These are phyloP conservation scores for Pleomassaria siparia DNA, from an alignment of 2,329 filamentous ascomycete genomes.

Conservation along the genomic window DNA sequence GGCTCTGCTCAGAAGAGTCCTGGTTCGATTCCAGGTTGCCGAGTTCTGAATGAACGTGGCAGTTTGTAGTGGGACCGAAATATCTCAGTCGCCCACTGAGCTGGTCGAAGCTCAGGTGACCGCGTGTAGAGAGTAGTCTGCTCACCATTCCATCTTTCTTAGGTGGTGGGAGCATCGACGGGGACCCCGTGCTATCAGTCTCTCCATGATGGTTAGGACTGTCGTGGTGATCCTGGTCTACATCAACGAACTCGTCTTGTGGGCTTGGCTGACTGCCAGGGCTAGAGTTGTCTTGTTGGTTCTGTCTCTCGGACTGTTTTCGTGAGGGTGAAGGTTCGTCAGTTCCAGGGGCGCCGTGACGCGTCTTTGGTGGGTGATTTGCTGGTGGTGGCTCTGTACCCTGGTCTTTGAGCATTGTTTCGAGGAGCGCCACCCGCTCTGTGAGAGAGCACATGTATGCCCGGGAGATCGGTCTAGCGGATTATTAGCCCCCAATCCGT, in stretches of 20 bases:
- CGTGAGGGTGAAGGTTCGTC: constrained; percentile 28
- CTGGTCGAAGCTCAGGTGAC: constrained; percentile 56
- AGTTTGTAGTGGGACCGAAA: constrained; percentile 58
- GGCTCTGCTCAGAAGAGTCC: constrained; percentile 50
- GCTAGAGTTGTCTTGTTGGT: constrained; percentile 28
- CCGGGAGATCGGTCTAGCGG: constrained; percentile 56
- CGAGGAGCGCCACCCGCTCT: constrained; percentile 56
- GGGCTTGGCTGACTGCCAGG: constrained; percentile 34
- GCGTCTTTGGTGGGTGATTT: constrained; percentile 56
- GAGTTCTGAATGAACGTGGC: constrained; percentile 52
- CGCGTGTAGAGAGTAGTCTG: constrained; percentile 52
- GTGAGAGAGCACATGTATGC: constrained; percentile 61
- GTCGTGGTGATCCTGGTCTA: constrained; percentile 28
- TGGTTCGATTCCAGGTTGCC: constrained; percentile 40
- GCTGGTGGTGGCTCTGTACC: constrained; percentile 55
- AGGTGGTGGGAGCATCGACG: constrained; percentile 36
- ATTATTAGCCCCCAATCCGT: background rate
- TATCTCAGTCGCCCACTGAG: constrained; percentile 54
- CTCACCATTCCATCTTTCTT: constrained; percentile 54
- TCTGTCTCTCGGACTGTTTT: constrained; percentile 17
- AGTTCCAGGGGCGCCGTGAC: constrained; percentile 36
- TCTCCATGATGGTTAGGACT: constrained; percentile 25
- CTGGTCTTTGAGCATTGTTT: constrained; percentile 54
- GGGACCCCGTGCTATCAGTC: constrained; percentile 30
- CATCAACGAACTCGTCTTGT: constrained; percentile 30